phyloP scores from a whole-genome alignment of 371 early-diverging fungal genomes.

The Mucor mucedo region DNA sequence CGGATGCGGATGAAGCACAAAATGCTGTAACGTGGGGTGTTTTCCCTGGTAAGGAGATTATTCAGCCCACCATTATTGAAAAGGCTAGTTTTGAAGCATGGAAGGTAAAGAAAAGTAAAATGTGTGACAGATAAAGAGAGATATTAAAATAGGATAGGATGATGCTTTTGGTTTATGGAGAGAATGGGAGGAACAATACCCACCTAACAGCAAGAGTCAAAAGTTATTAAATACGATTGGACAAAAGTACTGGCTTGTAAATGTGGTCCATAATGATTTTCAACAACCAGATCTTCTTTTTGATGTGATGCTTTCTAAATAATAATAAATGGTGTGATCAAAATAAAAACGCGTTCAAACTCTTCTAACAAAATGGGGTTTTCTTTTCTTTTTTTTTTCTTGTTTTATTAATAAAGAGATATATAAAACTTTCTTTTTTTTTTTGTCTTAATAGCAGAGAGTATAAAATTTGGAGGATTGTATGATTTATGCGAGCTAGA shows the following conservation, averaged over 20 bases:
- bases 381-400: conserved; percentile 7
- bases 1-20: conserved; percentile 40
- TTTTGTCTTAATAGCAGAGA: too few species aligned
- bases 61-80: conserved; percentile 95
- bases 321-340: neutral
- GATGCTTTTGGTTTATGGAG: conserved; percentile 93
- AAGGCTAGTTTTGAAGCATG: conserved; percentile 88
- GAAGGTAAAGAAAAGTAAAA: conserved; percentile 62
- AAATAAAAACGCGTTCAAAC: neutral
- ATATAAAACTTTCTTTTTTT: neutral
- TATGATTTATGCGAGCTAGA: conserved; percentile 12
- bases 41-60: conserved; percentile 93
- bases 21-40: conserved; percentile 98
- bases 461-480: neutral
- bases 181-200: conserved; percentile 87
- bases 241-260: conserved; percentile 85
- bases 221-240: conserved; percentile 66
- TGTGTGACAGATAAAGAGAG: neutral
- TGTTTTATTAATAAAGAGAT: neutral
- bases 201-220: conserved; percentile 55
- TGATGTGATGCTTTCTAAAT: conserved; percentile 43
- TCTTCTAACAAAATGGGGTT: neutral
- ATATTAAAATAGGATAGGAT: conserved; percentile 37
- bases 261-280: conserved; percentile 92
- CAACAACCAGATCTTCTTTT: conserved; percentile 61